Base-by-base conservation (phyloP, 345 rosid genomes). In the Diplotaxis tenuifolia region DNA sequence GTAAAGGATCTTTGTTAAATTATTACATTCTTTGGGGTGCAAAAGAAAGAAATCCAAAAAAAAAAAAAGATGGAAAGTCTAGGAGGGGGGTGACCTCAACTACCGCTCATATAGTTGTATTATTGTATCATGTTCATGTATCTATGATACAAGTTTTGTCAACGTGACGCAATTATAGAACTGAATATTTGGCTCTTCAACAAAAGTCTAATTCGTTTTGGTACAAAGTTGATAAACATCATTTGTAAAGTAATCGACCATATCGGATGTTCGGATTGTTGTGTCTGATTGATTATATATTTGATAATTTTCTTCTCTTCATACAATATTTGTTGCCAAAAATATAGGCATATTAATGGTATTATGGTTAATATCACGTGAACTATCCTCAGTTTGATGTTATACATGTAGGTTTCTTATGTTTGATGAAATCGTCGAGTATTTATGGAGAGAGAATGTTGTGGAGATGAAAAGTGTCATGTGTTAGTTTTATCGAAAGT, bases 81-180 rank as follows among this genome's bases (percentile, higher is more conserved):
- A 65, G 38, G 66, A 66, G 72, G 72, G 62, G 28, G 78, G 25
- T 47, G 67, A 58, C 72, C 40, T 67, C 72, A 58, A 67, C 78
- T 0, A 32, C 78, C 61, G 47, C 54, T 57, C 27, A 10, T 22
- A 50, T 66, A 42, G 32, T 57, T 66, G 61, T 57, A 45, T 65
- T 65, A 57, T 73, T 65, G 66, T 19, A 65, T 65, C 25, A 38
- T 21, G 20, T 53, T 59, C 36, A 42, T 42, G 69, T 47, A 66
- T 47, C 21, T 42, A 25, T 73, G 47, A 19, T 65, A 1, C 2
- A 29, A 45, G 60, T 16, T 15, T 74, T 66, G 72, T 74, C 78
- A 74, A 74, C 72, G 53, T 11, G 53, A 59, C 72, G 42, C 53
- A 22, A 49, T 47, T 74, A 58, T 73, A 45, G 77, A 65, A 73